phyloP scores from a whole-genome alignment of 2,329 filamentous ascomycete genomes.

The Fusarium drepaniforme region DNA sequence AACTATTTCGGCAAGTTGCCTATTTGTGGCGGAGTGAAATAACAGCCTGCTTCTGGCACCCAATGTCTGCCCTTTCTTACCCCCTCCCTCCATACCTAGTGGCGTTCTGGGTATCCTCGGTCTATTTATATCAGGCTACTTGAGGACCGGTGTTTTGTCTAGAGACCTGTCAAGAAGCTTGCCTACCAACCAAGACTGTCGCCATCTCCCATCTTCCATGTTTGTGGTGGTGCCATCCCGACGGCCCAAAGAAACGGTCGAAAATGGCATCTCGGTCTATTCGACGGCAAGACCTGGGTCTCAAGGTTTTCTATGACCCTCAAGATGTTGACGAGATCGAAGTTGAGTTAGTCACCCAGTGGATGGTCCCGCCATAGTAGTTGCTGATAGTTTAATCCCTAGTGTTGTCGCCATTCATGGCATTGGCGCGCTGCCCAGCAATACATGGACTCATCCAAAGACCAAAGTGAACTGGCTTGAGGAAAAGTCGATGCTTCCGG shows the following conservation, averaged over 20 bases:
- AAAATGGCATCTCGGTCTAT: not conserved
- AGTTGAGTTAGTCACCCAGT: slow-evolving; percentile 6
- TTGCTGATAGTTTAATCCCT: not conserved
- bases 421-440: slow-evolving; percentile 11
- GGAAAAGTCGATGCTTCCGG: slow-evolving; percentile 17
- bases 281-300: slow-evolving; percentile 1
- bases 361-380: not conserved
- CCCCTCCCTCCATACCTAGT: too few relatives aligned
- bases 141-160: too few relatives aligned
- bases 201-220: too few relatives aligned
- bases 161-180: too few relatives aligned
- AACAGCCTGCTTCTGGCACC: too few relatives aligned
- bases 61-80: too few relatives aligned
- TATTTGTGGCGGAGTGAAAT: too few relatives aligned
- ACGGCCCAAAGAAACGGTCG: too few relatives aligned
- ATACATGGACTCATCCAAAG: slow-evolving; percentile 9
- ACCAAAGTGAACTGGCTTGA: slow-evolving; percentile 18
- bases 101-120: too few relatives aligned
- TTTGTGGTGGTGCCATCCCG: too few relatives aligned
- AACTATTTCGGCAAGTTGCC: not conserved
- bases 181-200: too few relatives aligned
- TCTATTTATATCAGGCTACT: too few relatives aligned
- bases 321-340: slow-evolving; percentile 3
- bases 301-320: slow-evolving; percentile 4
- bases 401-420: slow-evolving; percentile 17